Base-by-base conservation (phyloP, 768 basidiomycete genomes). In the Leucocoprinus leucothites region DNA sequence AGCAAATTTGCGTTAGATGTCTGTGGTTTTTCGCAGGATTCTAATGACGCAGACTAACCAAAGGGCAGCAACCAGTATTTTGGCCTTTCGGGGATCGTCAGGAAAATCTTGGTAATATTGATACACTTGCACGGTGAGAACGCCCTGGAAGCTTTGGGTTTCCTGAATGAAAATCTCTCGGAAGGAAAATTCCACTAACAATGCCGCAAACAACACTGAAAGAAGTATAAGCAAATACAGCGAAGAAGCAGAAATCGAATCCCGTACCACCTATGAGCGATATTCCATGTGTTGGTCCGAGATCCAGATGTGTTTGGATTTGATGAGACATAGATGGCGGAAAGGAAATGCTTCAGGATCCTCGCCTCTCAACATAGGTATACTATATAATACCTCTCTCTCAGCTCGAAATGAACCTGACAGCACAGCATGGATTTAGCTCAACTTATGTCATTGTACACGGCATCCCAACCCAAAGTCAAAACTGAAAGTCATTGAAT, bases 201-300 rank as follows among this genome's bases (percentile, higher is more conserved):
- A 53, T 35, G 42, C 44, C 13, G 51, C 51, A 24, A 53, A 21
- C 11, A 53, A 13, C 11, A 53, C 51, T 31, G 11, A 31, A 11
- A 11, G 31, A 31, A 11, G 31, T 5, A 31, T 53, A 13, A 22
- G 14, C 31, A 18, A 44, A 9, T 21, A 9, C 11, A 5, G 26
- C 44, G 11, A 44, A 31, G 19, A 19, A 11, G 4, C 18, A 22
- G 14, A 21, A 26, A 21, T 13, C 11, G 14, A 35, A 13, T 14
- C 6, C 22, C 59, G 22, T 25, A 63, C 63, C 50, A 38, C 63
- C 63, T 21, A 63, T 58, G 18, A 65, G 52, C 53, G 63, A 51
- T 2, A 61, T 62, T 9, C 64, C 64, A 41, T 60, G 63, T 1
- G 64, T 65, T 22, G 31, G 34, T 21, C 45, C 38, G 25, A 63